Base-by-base conservation (phyloP, 495 filamentous ascomycete genomes). In the Filosporella fistucella region DNA sequence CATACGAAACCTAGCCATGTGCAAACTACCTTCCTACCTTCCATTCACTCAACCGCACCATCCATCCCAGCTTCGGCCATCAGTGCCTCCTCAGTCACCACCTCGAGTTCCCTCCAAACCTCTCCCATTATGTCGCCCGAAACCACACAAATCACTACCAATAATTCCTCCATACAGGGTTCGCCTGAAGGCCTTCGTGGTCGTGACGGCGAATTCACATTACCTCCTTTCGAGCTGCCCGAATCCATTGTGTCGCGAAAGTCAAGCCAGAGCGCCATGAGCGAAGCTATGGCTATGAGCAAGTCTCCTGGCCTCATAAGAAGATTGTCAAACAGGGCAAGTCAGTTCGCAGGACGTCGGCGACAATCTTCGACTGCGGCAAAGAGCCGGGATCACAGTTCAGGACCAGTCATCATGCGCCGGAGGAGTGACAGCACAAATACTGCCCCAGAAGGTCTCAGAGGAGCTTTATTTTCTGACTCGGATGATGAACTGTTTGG, bases 351-450 rank as follows among this genome's bases (percentile, higher is more conserved):
- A 9, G 55, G 51, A 13, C 51, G 58, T 0, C 77, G 90, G 43
- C 80, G 85, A 40, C 76, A 80, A 42, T 93, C 89, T 5, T 84
- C 85, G 0, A 81, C 82, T 5, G 73, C 85, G 29, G 74, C 81
- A 17, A 81, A 81, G 46, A 87, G 80, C 58, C 80, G 88, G 21
- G 89, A 96, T 57, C 82, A 83, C 25, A 96, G 90, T 62, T 84
- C 84, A 20, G 93, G 93, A 0, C 93, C 93, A 2, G 84, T 91
- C 21, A 82, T 95, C 24, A 79, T 93, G 65, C 81, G 93, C 42
- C 77, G 88, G 45, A 79, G 91, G 44, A 94, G 90, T 58, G 89
- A 94, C 61, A 93, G 88, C 67, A 91, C 84, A 59, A 84, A 78
- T 43, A 78, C 78, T 5, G 72, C 59, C 58, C 67, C 55, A 49